phyloP scores from a whole-genome alignment of 2,329 filamentous ascomycete genomes.

The Penicillium sp. region DNA sequence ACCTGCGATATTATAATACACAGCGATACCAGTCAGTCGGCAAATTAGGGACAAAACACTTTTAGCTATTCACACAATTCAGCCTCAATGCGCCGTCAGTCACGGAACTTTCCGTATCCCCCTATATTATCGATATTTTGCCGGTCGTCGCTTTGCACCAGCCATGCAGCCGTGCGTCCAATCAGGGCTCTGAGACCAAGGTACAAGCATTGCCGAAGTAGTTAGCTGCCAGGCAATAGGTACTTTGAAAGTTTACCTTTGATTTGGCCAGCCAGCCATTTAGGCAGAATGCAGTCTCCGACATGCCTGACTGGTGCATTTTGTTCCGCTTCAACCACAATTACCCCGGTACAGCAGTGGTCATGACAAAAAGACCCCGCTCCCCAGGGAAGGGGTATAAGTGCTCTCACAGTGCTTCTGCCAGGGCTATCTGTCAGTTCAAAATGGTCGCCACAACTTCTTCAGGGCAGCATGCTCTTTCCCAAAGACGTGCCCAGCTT shows the following conservation, averaged over 20 bases:
- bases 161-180: not conserved
- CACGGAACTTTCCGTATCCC: not conserved
- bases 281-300: not conserved
- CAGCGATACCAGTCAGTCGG: not conserved
- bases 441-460: not conserved
- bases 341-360: not conserved
- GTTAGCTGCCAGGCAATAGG: not conserved
- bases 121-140: not conserved
- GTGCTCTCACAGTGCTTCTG: not conserved
- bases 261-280: not conserved
- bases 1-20: not conserved
- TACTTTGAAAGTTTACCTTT: not conserved
- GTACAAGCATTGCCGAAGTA: not conserved
- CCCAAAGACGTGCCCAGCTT: slow-evolving; percentile 3
- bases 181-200: not conserved
- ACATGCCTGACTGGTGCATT: not conserved
- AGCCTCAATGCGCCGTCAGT: not conserved
- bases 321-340: not conserved
- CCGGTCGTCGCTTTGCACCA: not conserved
- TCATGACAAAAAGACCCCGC: not conserved
- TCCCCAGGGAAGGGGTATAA: not conserved
- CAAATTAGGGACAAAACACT: not conserved
- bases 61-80: not conserved
- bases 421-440: not conserved
- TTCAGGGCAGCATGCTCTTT: not conserved